These are phyloP conservation scores for Hypoxylon sp. DNA, from an alignment of 2,329 filamentous ascomycete species.

Conservation along the genomic window DNA sequence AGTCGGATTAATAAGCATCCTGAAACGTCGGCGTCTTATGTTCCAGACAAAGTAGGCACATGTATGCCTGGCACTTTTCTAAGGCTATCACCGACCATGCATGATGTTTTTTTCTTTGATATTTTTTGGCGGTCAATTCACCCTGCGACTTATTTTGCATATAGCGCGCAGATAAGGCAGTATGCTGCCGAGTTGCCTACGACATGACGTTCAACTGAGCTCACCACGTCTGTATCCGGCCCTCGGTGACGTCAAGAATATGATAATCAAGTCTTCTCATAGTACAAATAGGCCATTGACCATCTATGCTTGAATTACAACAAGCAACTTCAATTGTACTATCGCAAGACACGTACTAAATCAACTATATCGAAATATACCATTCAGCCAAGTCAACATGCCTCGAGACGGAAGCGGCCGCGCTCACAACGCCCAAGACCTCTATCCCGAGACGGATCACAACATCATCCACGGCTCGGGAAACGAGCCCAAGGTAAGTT, in stretches of 20 bases:
- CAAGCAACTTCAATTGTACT: background rate
- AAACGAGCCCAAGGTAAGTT: conserved; percentile 47
- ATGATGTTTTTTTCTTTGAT: background rate
- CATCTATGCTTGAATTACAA: background rate
- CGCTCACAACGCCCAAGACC: conserved; percentile 53
- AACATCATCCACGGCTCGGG: conserved; percentile 56
- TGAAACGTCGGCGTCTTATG: background rate
- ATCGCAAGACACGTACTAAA: background rate
- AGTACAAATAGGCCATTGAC: no score
- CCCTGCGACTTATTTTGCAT: background rate
- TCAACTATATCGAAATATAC: background rate
- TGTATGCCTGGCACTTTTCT: background rate
- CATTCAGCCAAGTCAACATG: conserved; percentile 51
- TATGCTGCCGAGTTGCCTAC: background rate
- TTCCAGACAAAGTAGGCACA: background rate
- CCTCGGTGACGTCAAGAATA: background rate
- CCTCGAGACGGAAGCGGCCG: conserved; percentile 59
- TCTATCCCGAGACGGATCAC: conserved; percentile 48
- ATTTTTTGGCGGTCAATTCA: background rate
- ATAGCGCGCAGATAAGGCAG: background rate
- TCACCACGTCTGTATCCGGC: background rate
- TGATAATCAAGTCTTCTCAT: no score
- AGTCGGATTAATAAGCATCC: background rate
- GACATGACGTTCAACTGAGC: background rate
- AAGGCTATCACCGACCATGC: background rate